These are phyloP conservation scores for Globisporangium paroecandrum DNA, from an alignment of 352 stramenopile genomes.

Conservation along the genomic window DNA sequence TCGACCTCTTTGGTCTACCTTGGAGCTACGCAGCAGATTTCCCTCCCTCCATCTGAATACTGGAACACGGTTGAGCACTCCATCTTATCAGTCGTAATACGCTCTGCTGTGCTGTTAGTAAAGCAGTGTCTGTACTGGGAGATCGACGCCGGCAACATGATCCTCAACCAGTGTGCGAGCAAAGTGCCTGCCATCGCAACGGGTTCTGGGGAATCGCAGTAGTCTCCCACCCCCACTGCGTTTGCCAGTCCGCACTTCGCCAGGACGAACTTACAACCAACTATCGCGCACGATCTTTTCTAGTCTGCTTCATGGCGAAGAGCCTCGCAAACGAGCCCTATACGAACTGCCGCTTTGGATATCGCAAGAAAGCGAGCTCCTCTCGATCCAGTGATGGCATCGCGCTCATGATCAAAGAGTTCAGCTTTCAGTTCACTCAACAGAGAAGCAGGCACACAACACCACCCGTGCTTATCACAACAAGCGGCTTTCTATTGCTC, in stretches of 20 bases:
- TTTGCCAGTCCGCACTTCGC: background rate
- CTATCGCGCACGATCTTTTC: background rate
- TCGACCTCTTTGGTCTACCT: background rate
- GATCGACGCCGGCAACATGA: no score
- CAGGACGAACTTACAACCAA: background rate
- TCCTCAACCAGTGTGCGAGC: no score
- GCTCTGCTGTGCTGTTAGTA: no score
- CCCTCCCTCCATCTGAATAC: background rate
- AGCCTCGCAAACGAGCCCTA: background rate
- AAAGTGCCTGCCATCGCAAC: no score
- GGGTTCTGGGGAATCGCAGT: background rate
- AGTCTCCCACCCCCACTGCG: background rate
- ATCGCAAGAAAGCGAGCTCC: background rate
- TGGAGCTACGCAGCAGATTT: background rate
- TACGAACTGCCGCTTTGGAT: background rate
- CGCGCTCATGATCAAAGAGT: background rate
- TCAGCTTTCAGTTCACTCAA: background rate
- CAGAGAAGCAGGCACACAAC: background rate
- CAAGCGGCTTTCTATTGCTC: background rate
- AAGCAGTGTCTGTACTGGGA: no score
- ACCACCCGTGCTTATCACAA: background rate
- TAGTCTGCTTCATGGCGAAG: background rate
- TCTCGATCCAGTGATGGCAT: background rate
- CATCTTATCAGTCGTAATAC: no score
- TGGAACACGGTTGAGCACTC: background rate